phyloP scores from a whole-genome alignment of 768 basidiomycete genomes.

The Boletus tomentosulus region DNA sequence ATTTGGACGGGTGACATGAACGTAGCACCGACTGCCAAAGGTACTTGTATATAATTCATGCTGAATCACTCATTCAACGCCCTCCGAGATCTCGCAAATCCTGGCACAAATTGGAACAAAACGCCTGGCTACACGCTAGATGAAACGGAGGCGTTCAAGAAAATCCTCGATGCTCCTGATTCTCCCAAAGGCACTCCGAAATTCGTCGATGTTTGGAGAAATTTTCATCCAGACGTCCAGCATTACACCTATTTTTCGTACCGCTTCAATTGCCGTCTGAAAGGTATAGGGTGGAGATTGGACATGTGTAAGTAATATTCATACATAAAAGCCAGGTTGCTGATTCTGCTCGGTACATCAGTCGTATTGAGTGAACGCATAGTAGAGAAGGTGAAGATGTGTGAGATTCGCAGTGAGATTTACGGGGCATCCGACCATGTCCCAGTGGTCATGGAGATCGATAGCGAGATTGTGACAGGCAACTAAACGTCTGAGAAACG shows the following conservation, averaged over 20 bases:
- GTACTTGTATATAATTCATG: not conserved
- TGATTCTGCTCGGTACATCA: slow-evolving; percentile 27
- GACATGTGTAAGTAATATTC: slow-evolving; percentile 64
- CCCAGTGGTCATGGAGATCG: slow-evolving; percentile 75
- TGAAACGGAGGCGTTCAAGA: slow-evolving; percentile 72
- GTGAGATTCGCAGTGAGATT: slow-evolving; percentile 81
- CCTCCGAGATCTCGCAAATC: slow-evolving; percentile 58
- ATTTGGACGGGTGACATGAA: slow-evolving; percentile 90
- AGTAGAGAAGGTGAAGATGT: slow-evolving; percentile 61
- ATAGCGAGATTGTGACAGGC: slow-evolving; percentile 36
- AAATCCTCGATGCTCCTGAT: slow-evolving; percentile 55
- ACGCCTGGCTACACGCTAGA: slow-evolving; percentile 79
- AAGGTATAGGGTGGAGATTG: slow-evolving; percentile 84
- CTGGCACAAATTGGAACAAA: slow-evolving; percentile 83
- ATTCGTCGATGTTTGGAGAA: slow-evolving; percentile 81
- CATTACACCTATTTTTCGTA: slow-evolving; percentile 87
- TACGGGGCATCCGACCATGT: slow-evolving; percentile 88
- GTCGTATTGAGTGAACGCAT: slow-evolving; percentile 76
- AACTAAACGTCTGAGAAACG: not conserved
- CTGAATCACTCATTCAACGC: not conserved
- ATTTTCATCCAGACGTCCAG: slow-evolving; percentile 57
- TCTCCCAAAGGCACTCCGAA: slow-evolving; percentile 34
- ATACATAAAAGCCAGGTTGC: not conserved
- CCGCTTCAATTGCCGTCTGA: slow-evolving; percentile 72
- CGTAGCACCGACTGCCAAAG: slow-evolving; percentile 73